Conservation (phyloP, 2,329 filamentous ascomycete genomes). For the Trichoderma asperellum region DNA sequence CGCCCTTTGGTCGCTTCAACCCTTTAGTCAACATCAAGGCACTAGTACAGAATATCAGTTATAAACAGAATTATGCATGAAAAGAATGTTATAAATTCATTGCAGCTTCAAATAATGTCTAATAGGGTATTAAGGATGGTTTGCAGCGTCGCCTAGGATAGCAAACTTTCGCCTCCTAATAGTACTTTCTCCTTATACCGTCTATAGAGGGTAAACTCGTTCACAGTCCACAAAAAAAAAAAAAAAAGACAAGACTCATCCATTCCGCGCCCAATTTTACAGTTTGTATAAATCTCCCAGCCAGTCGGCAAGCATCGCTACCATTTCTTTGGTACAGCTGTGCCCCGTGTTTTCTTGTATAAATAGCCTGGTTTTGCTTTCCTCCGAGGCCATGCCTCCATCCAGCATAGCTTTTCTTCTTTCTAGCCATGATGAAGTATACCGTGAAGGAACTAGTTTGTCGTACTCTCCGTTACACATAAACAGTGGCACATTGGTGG, state of each 20-base stretch:
- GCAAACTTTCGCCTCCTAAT: not conserved
- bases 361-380: constrained; percentile 1
- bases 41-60: not conserved
- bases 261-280: not conserved
- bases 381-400: not conserved
- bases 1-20: not conserved
- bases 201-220: not conserved
- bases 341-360: constrained; percentile 14
- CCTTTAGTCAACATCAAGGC: fast-evolving
- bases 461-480: constrained; percentile 14
- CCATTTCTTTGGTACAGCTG: constrained; percentile 25
- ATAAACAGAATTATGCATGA: not conserved
- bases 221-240: not conserved
- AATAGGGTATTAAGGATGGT: not conserved
- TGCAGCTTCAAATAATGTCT: not conserved
- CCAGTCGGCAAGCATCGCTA: constrained; percentile 17
- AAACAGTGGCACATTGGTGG: not conserved
- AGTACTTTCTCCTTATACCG: not conserved
- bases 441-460: constrained; percentile 8
- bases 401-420: not conserved
- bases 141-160: too few species aligned
- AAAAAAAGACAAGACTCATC: not conserved
- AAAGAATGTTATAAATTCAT: not conserved
- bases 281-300: not conserved
- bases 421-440: constrained; percentile 8